Percentiles rank a stretch among this genome's conserved stretches.
phyloP scores from a whole-genome alignment of 2,329 filamentous ascomycete species.

The Sarocladium oryzae region DNA sequence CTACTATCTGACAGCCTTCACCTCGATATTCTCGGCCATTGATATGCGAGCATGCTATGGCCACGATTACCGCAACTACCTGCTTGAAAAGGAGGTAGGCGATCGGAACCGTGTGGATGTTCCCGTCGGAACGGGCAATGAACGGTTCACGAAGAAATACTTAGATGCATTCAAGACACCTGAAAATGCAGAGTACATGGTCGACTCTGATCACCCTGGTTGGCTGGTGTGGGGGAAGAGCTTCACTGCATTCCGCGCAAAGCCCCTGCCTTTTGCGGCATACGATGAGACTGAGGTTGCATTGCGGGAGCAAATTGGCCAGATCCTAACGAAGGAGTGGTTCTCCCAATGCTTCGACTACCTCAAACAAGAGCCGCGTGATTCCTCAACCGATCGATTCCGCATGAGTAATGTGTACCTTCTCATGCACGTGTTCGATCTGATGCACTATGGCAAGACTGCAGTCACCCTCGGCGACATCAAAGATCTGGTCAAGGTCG shows the following conservation, averaged over 20 bases:
- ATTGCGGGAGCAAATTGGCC: constrained; percentile 73
- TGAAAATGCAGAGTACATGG: constrained; percentile 66
- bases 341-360: constrained; percentile 83
- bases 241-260: constrained; percentile 72
- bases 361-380: constrained; percentile 91
- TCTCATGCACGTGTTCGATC: constrained; percentile 81
- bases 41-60: constrained; percentile 80
- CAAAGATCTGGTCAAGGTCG: constrained; percentile 66
- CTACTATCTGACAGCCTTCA: constrained; percentile 76
- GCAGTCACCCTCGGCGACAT: constrained; percentile 79
- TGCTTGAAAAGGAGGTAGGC: constrained; percentile 67
- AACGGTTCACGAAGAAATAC: constrained; percentile 72
- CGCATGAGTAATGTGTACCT: constrained; percentile 82
- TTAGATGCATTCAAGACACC: constrained; percentile 71
- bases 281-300: constrained; percentile 78
- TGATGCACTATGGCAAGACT: constrained; percentile 76
- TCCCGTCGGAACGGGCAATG: constrained; percentile 65
- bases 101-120: constrained; percentile 72
- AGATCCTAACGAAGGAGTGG: constrained; percentile 76
- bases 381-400: constrained; percentile 76
- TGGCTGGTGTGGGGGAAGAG: constrained; percentile 94
- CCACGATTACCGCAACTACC: constrained; percentile 81
- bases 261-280: constrained; percentile 57
- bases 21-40: constrained; percentile 70
- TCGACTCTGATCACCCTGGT: constrained; percentile 86